A percentile compares a stretch with the other conserved stretches of the same genome.
phyloP scores from a whole-genome alignment of 2,329 filamentous ascomycete genomes.

The Hirsutella rhossiliensis region DNA sequence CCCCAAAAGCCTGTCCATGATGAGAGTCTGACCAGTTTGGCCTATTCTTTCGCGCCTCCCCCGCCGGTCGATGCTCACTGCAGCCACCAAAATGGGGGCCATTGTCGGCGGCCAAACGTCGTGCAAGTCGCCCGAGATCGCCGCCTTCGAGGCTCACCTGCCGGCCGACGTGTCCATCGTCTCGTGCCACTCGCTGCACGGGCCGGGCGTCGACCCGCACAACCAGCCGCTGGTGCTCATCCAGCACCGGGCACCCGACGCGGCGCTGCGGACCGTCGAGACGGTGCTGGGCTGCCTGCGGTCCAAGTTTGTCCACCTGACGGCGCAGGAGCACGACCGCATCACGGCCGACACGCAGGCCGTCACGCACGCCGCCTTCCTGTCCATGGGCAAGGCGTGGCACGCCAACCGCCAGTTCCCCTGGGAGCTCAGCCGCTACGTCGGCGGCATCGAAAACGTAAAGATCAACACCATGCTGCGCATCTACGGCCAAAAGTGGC shows the following conservation, averaged over 20 bases:
- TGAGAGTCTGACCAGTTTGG: background rate
- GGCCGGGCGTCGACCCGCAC: conserved; percentile 75
- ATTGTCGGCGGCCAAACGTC: conserved; percentile 97
- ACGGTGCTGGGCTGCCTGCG: conserved; percentile 69
- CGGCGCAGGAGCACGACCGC: conserved; percentile 79
- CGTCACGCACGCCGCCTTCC: conserved; percentile 92
- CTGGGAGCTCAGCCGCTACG: conserved; percentile 91
- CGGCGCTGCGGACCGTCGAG: conserved; percentile 68
- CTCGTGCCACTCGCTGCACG: conserved; percentile 93
- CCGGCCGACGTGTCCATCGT: conserved; percentile 85
- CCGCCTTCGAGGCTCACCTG: conserved; percentile 80
- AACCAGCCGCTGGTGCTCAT: conserved; percentile 91
- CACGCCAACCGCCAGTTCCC: conserved; percentile 90
- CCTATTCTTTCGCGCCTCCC: background rate
- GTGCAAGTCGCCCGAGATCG: conserved; percentile 94
- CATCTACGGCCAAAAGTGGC: conserved; percentile 98
- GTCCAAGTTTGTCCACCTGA: conserved; percentile 79
- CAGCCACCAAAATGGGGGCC: conserved; percentile 87
- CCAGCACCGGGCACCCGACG: conserved; percentile 75
- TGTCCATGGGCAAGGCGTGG: conserved; percentile 98
- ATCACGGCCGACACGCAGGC: conserved; percentile 98
- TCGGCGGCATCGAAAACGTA: conserved; percentile 96
- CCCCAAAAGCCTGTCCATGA: background rate
- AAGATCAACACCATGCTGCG: conserved; percentile 97
- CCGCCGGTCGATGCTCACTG: background rate